These are phyloP conservation scores for Spathaspora arborariae DNA, from an alignment of 805 yeast genomes.

Conservation along the genomic window DNA sequence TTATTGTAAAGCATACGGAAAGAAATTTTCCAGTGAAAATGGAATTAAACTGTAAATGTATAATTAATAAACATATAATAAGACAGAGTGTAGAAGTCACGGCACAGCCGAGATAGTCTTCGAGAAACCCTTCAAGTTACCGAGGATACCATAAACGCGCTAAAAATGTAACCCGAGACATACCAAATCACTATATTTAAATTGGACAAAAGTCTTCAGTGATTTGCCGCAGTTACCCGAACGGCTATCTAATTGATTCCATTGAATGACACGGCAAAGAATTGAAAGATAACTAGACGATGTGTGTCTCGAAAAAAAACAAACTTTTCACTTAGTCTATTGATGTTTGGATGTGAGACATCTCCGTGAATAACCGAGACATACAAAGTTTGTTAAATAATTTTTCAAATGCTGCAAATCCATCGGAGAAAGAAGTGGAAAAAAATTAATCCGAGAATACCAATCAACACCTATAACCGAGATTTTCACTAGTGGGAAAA, in stretches of 20 bases:
- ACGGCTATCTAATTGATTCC: background rate
- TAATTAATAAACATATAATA: background rate
- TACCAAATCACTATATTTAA: too few relatives aligned
- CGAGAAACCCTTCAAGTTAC: too few relatives aligned
- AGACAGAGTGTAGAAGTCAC: too few relatives aligned
- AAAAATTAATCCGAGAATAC: background rate
- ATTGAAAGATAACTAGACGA: background rate
- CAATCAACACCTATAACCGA: background rate
- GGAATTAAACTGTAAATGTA: background rate
- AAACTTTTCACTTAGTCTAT: background rate
- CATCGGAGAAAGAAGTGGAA: background rate
- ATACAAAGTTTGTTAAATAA: background rate
- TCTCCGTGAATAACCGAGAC: background rate
- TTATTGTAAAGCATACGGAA: slow-evolving; percentile 30
- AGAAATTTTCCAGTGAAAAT: background rate
- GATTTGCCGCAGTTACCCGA: background rate
- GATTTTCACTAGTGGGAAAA: background rate
- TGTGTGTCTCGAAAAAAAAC: background rate
- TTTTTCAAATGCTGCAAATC: background rate
- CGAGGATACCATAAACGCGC: too few relatives aligned
- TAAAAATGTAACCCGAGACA: too few relatives aligned
- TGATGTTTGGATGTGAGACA: background rate
- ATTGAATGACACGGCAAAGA: background rate
- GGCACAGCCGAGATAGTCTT: too few relatives aligned
- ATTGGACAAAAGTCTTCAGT: background rate